Evolutionary conservation across 2,329 filamentous ascomycete species (phyloP), one percentile per base, ranked within the genome.

Genomic region (Aspergillus sp.): DNA sequence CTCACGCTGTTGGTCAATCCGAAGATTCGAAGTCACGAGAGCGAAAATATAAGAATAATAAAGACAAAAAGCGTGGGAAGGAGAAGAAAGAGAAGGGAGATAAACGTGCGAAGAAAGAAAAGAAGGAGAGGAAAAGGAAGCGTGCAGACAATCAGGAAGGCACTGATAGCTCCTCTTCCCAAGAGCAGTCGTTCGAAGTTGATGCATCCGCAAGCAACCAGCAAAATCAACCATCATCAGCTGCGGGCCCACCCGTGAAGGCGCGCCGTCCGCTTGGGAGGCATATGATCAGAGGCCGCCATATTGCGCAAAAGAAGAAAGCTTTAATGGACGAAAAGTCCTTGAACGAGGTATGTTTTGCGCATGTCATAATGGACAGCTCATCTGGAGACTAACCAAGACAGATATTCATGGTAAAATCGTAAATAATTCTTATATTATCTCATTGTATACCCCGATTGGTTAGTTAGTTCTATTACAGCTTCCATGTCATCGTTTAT

Each of bases 251-350:
- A 26, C 81, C 77, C 30, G 80, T 80, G 57, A 77, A 72, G 76
- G 74, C 71, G 76, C 81, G 60, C 42, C 68, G 64, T 36, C 74
- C 75, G 18, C 79, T 82, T 24, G 85, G 83, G 48, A 84, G 91
- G 62, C 90, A 93, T 71, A 84, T 89, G 54, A 85, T 93, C 47
- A 82, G 93, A 62, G 86, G 90, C 64, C 83, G 91, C 59, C 91
- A 93, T 74, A 96, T 98, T 68, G 89, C 89, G 56, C 90, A 95
- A 66, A 98, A 98, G 80, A 87, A 86, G 67, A 85, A 88, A 78
- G 92, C 93, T 2, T 84, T 92, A 57, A 83, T 91, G 78, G 90
- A 97, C 73, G 83, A 87, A 48, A 86, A 89, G 68, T 90, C 92
- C 13, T 76, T 98, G 69, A 93, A 93, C 72, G 92, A 97, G 86